Evolutionary conservation across 208 protist species (phyloP).

Genomic region (Crithidia brevicula): DNA sequence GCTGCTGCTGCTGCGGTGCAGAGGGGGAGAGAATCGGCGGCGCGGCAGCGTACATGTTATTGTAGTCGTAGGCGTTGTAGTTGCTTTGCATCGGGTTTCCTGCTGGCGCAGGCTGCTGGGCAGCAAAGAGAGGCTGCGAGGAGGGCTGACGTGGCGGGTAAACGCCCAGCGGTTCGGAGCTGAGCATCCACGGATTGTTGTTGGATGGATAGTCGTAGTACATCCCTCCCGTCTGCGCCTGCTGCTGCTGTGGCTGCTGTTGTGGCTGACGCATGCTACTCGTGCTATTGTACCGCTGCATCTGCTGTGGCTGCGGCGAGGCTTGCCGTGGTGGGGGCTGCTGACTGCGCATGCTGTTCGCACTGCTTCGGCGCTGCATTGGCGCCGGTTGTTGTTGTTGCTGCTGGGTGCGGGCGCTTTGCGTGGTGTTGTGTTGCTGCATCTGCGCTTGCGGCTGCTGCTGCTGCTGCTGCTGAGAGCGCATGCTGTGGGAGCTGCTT

Average conservation of each 20-base stretch:
- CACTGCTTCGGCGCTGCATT: not conserved
- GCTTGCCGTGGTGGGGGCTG: not conserved
- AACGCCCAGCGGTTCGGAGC: not conserved
- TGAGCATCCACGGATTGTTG: not conserved
- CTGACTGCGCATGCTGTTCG: not conserved
- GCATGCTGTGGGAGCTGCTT: conserved; percentile 1
- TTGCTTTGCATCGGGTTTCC: not conserved
- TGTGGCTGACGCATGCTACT: too few species aligned
- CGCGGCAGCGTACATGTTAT: not conserved
- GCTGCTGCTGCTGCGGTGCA: not conserved
- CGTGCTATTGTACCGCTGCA: too few species aligned
- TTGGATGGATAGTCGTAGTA: not conserved
- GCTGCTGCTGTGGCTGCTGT: conserved; percentile 8
- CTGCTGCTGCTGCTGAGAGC: not conserved
- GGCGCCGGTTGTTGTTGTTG: not conserved
- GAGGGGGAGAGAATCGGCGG: not conserved
- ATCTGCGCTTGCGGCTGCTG: conserved; percentile 2
- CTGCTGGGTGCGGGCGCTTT: not conserved
- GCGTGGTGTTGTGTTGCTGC: not conserved
- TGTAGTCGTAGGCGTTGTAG: conserved; percentile 2
- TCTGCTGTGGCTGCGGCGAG: not conserved
- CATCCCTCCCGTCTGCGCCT: not conserved
- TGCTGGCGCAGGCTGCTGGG: not conserved
- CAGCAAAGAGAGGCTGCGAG: not conserved
- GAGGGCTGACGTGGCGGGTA: conserved; percentile 5